Conservation (phyloP, 805 yeast species). For the Metschnikowia henanensis region DNA sequence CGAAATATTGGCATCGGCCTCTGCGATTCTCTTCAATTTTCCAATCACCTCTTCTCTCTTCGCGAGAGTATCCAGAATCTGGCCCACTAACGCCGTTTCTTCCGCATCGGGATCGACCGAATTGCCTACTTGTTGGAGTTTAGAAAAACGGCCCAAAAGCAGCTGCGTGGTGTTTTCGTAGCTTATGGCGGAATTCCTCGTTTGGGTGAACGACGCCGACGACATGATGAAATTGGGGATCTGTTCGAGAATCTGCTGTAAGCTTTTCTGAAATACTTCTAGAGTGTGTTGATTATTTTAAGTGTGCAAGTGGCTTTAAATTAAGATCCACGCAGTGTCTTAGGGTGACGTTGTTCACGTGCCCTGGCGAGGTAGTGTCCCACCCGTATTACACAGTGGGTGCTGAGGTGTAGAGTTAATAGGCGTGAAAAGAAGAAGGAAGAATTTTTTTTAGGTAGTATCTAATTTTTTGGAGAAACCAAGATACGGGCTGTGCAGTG, state of each 20-base stretch:
- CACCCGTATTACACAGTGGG: background rate
- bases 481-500: too few relatives aligned
- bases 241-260: too few relatives aligned
- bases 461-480: too few relatives aligned
- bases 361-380: background rate
- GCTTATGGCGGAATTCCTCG: constrained; percentile 65
- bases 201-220: constrained; percentile 54
- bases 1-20: constrained; percentile 51
- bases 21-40: constrained; percentile 52
- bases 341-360: background rate
- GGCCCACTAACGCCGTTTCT: constrained; percentile 25
- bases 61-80: constrained; percentile 27
- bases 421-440: too few relatives aligned
- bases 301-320: too few relatives aligned
- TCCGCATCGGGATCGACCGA: constrained; percentile 23
- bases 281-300: too few relatives aligned
- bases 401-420: too few relatives aligned
- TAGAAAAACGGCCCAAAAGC: constrained; percentile 42
- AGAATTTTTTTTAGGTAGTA: too few relatives aligned
- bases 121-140: constrained; percentile 26
- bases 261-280: too few relatives aligned
- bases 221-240: too few relatives aligned
- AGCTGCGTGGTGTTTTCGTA: constrained; percentile 72
- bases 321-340: background rate
- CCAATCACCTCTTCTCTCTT: constrained; percentile 53